Evolutionary conservation across 2,329 filamentous ascomycete species (phyloP), one percentile per base, ranked within the genome.

Genomic region (Xylariaceae sp.): DNA sequence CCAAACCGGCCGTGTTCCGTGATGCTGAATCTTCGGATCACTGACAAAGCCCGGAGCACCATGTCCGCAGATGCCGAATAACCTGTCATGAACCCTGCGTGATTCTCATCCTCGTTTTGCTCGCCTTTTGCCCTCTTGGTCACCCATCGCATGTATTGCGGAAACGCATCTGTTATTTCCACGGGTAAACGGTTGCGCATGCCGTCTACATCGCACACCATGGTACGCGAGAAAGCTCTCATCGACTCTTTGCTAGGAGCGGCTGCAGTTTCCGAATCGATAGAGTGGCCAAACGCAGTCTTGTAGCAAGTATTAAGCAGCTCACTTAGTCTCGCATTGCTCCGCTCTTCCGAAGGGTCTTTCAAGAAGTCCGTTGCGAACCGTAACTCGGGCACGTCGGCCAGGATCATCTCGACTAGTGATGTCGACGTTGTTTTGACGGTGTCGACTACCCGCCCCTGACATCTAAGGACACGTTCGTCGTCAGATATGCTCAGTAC

Each of bases 401-500:
- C 16, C 6, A 43, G 3, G 16, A 22, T 1, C 37, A 47, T 47
- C n/a, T 56, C 54, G 12, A 39, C 16, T 6, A 53, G 5, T 13
- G 49, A 47, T 2, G 5, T 19, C 10, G 36, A 29, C 15, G 46
- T 15, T 9, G 16, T 40, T 29, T 47, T 47, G 16, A 56, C 30
- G 10, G 54, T 32, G 18, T 56, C 54, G 4, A 53, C 26, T 12
- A 56, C 3, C 16, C 45, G n/a, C 36, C 54, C 54, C 2, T 40
- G 41, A 15, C 41, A 43, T 13, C 7, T n/a, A 7, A 56, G 54
- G n/a, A 56, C 18, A 2, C 5, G 21, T 6, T 29, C n/a, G n/a
- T 53, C 46, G 21, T 56, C 49, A 19, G 54, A 53, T 19, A 53
- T 6, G n/a, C 49, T 56, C 10, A 53, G 6, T 39, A 49, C 41